These are phyloP conservation scores for Pichia paraexigua DNA, from an alignment of 805 yeast species.

Conservation along the genomic window DNA sequence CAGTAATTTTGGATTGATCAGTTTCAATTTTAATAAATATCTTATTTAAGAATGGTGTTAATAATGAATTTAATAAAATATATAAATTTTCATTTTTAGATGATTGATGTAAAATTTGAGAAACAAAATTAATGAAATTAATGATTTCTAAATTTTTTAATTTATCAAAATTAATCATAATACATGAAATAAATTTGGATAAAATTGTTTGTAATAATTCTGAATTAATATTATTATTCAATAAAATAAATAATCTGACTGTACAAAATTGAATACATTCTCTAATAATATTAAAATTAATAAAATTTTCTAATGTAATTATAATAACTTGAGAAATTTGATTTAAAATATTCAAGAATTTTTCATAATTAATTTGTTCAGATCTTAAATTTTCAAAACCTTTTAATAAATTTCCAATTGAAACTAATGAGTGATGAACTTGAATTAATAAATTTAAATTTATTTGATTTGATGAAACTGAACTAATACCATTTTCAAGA, in stretches of 20 bases:
- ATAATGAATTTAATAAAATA: constrained; percentile 61
- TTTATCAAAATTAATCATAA: constrained; percentile 50
- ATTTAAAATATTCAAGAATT: constrained; percentile 24
- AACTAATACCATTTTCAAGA: constrained; percentile 55
- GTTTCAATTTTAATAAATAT: constrained; percentile 36
- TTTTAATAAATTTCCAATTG: constrained; percentile 82
- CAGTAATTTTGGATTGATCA: constrained; percentile 16
- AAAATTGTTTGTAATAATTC: constrained; percentile 33
- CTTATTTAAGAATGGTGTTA: constrained; percentile 67
- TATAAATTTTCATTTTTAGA: constrained; percentile 48
- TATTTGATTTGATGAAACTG: constrained; percentile 20
- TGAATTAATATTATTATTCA: constrained; percentile 36
- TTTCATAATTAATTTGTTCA: constrained; percentile 25
- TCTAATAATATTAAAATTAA: constrained; percentile 59
- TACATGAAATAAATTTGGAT: constrained; percentile 62
- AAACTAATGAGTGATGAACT: constrained; percentile 80
- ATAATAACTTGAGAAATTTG: constrained; percentile 65
- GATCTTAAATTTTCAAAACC: constrained; percentile 52
- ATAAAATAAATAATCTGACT: constrained; percentile 75
- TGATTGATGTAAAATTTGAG: constrained; percentile 79
- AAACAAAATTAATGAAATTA: constrained; percentile 78
- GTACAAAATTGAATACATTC: constrained; percentile 83
- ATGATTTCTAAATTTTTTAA: constrained; percentile 57
- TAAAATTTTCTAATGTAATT: constrained; percentile 72
- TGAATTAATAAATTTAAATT: constrained; percentile 49